Evolutionary conservation across 1,284 basidiomycete genomes (phyloP), one percentile per base, ranked within the genome.

Genomic region (Cutaneotrichosporon cutaneum): DNA sequence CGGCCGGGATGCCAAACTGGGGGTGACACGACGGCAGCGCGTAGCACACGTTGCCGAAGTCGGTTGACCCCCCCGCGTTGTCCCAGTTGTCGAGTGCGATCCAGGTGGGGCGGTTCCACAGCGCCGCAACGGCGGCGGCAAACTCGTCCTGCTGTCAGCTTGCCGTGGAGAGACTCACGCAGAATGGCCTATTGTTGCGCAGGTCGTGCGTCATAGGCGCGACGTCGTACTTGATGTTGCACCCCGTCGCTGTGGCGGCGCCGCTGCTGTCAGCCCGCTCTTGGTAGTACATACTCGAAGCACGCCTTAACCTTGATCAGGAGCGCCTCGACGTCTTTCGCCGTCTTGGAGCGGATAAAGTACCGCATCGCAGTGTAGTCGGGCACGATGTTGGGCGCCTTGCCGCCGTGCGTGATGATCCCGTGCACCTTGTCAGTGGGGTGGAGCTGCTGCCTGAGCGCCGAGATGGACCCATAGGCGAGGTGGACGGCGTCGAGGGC

Each of bases 401-500:
- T 86, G 63, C 88, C 81, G 48, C 83, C 83, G 30, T 86, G 86
- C 64, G 83, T 77, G 33, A 65, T 65, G 45, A 65, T 60, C 11
- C 64, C 64, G 18, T 65, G 64, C 16, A 62, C 61, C 18, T 65
- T 59, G 54, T 61, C 63, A 4, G 57, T 56, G 8, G 61, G 51
- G 39, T 52, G 61, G 22, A 71, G 21, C 77, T 90, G 88, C 74
- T 90, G 90, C 16, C 91, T 84, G 50, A 94, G 82, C 2, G 85
- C 85, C 10, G 89, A 87, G 52, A 94, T 82, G 60, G 84, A 83
- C 8, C 84, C 85, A 77, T 94, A 94, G 2, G 90, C 88, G n/a
- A 90, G 78, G 69, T 91, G 87, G 1, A 88, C 90, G 0, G 90
- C 92, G 74, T 92, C 90, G 47, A 90, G 84, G 4, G 91, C 90